Conservation (phyloP, 2,329 filamentous ascomycete genomes). For the Verticillium klebahnii region DNA sequence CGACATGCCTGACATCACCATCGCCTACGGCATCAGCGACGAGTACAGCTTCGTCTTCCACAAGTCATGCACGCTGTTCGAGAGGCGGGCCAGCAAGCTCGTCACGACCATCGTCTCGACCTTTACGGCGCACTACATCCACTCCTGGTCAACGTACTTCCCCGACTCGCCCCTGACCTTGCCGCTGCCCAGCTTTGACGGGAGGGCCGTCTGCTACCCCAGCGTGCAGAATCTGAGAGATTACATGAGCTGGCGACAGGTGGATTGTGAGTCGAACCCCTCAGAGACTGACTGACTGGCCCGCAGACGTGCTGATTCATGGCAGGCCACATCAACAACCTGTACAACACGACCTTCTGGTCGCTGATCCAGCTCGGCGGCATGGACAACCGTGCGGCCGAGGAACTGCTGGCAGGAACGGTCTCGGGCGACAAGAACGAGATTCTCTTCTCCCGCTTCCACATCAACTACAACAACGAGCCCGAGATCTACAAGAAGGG, state of each 20-base stretch:
- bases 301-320: slow-evolving; percentile 9
- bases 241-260: slow-evolving; percentile 96
- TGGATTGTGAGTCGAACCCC: slow-evolving; percentile 66
- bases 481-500: slow-evolving; percentile 90
- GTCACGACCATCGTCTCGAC: slow-evolving; percentile 87
- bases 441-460: slow-evolving; percentile 82
- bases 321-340: slow-evolving; percentile 90
- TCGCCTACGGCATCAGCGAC: slow-evolving; percentile 92
- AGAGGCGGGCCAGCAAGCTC: slow-evolving; percentile 82
- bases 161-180: slow-evolving; percentile 63
- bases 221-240: slow-evolving; percentile 77
- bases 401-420: slow-evolving; percentile 76
- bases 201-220: slow-evolving; percentile 85
- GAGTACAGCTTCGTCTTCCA: slow-evolving; percentile 94
- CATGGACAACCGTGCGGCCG: slow-evolving; percentile 72
- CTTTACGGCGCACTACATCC: slow-evolving; percentile 87
- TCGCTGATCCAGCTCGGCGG: slow-evolving; percentile 74
- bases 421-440: slow-evolving; percentile 89
- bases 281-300: background rate
- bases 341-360: slow-evolving; percentile 99
- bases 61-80: slow-evolving; percentile 76
- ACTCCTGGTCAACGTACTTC: slow-evolving; percentile 75
- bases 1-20: slow-evolving; percentile 76
- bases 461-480: slow-evolving; percentile 98
- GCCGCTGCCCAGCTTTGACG: slow-evolving; percentile 87